Evolutionary conservation across 2,329 filamentous ascomycete genomes (phyloP), one percentile per base, ranked within the genome.

Genomic region (Macrophomina tecta): DNA sequence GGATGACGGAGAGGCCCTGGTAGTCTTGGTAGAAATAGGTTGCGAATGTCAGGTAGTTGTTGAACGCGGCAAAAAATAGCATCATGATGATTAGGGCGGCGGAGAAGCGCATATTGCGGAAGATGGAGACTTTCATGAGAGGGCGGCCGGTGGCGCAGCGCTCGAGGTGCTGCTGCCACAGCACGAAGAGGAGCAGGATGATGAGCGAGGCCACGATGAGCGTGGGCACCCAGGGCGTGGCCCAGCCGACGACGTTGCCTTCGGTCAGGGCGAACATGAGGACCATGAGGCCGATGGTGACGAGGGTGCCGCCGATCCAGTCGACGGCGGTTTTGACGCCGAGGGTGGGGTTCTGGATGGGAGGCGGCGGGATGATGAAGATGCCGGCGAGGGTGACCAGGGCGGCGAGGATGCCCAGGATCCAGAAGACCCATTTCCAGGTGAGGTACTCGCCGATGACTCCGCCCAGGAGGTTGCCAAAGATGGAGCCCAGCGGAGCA

Each of bases 11-110:
- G 2, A 87, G 81, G 0, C 82, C 84, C 72, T 88, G 87, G 73
- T 85, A 90, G 68, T 88, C 83, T 75, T 91, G 89, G 76, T 85
- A 91, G 64, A 86, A 89, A 75, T 88, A 91, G 11, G 89, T 91
- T 1, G 87, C 84, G 71, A 85, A 90, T 65, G 90, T 79, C 36
- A 90, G 76, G 70, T 84, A 89, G 74, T 87, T 87, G 77, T 88
- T 90, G 78, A 90, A 91, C 8, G 82, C 79, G 45, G 84, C 84
- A 71, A 89, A 90, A 77, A 90, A 90, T 3, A 90, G 75, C 0
- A 81, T 81, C 83, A 90, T 89, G 70, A 88, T 86, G 52, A 82
- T 71, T 81, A 90, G 86, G 42, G 86, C 87, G 4, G 86, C 84
- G 55, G 82, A 84, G 73, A 90, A 89, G 7, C 81, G 82, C 18